Conservation (phyloP, 148 eudicot species). For the Selenicereus undatus region DNA sequence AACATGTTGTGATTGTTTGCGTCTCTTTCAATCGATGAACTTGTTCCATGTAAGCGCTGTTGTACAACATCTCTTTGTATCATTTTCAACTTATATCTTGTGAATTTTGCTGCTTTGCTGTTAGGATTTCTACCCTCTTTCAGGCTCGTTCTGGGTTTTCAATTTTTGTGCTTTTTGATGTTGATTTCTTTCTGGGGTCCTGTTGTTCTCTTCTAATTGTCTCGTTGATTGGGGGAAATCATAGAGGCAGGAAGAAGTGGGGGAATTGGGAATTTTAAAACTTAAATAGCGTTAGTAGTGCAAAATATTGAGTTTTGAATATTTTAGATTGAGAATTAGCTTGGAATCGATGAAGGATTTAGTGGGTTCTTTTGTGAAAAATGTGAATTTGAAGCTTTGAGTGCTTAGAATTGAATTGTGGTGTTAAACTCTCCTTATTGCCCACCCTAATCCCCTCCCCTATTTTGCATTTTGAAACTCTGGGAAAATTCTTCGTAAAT, state of each 20-base stretch:
- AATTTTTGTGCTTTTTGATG: neutral
- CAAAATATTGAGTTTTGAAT: neutral
- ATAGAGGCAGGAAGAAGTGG: too few species aligned
- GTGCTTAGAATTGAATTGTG: neutral
- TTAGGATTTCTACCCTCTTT: neutral
- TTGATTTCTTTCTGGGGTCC: too few species aligned
- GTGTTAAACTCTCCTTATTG: neutral
- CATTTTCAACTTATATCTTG: neutral
- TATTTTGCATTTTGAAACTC: neutral
- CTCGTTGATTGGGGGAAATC: too few species aligned
- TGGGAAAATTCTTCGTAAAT: neutral
- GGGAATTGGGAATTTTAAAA: too few species aligned
- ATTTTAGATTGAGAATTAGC: too few species aligned
- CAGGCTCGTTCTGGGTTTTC: too few species aligned
- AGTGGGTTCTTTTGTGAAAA: neutral
- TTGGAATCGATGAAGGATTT: neutral
- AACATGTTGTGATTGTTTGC: neutral
- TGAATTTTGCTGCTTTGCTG: neutral
- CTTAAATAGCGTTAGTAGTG: too few species aligned
- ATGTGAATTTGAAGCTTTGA: neutral
- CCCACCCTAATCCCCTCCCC: neutral
- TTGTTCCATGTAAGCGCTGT: conserved; percentile 4
- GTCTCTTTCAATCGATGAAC: neutral
- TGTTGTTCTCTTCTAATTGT: too few species aligned
- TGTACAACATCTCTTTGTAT: neutral